Base-by-base conservation (phyloP, 805 yeast species). In the Torulaspora gathmanii region DNA sequence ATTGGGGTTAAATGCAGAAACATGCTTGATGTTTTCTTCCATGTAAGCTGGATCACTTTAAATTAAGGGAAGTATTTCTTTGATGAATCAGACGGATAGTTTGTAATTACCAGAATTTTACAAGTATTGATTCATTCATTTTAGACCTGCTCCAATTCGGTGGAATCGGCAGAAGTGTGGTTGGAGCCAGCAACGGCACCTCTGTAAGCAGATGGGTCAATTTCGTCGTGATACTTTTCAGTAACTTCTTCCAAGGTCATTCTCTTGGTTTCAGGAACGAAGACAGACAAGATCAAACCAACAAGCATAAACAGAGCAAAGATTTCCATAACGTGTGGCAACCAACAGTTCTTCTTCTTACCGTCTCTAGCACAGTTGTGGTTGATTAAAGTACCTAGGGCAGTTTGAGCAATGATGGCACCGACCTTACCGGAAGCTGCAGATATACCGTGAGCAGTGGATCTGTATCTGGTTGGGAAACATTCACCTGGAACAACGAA, bases 381-480 rank as follows among this genome's bases (percentile, higher is more conserved):
- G 75, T 84, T 74, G 46, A 82, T 75, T 60, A 88, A 76, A 53
- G 95, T 86, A 76, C 96, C 93, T 55, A 85, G 69, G 65, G 85
- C 83, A 51, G 90, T 82, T 72, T 84, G 93, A 22, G 96, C 95
- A 73, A 88, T 79, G 56, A 88, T 86, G 48, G 96, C 95, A 73
- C 96, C 96, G 58, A 87, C 74, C 68, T 88, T 88, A 75, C 96
- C 96, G 27, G 80, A 68, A 41, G 95, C 96, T 57, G 96, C 96
- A 52, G 95, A 87, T 52, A 88, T 76, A 76, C 96, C 96, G 61
- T 88, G 96, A 39, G 96, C 95, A 55, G 95, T 81, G 19, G 95
- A 87, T 82, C 96, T 84, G 72, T 87, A 88, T 76, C 95, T 82
- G 46, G 96, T 88, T 67, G 96, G 96, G 83, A 74, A 89, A 65